phyloP scores from a whole-genome alignment of 164 flowering plant genomes.

The Nymphaea thermarum region DNA sequence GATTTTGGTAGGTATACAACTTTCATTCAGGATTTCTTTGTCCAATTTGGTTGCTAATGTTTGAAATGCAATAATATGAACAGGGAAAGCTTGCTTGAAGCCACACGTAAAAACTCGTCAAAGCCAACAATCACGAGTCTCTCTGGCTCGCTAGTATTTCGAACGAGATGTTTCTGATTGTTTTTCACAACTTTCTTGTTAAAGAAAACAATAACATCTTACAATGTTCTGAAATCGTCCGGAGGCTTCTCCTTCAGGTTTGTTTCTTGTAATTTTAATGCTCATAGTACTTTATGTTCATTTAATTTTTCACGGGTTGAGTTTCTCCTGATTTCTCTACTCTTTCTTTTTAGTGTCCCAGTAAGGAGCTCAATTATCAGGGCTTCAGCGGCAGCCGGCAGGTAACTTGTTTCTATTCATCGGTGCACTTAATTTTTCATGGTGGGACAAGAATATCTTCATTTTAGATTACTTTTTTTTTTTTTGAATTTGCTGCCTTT shows the following conservation, averaged over 20 bases:
- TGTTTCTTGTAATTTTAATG: not conserved
- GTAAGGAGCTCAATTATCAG: slow-evolving; percentile 58
- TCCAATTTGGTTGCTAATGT: too few relatives aligned
- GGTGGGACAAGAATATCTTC: not conserved
- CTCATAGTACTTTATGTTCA: not conserved
- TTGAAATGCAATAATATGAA: not conserved
- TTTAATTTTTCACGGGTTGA: not conserved
- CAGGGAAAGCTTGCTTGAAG: slow-evolving; percentile 91
- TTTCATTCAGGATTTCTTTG: too few relatives aligned
- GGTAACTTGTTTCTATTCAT: slow-evolving; percentile 18
- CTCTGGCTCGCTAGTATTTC: slow-evolving; percentile 82
- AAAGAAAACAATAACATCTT: slow-evolving; percentile 69
- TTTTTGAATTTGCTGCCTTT: slow-evolving; percentile 42
- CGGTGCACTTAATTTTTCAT: not conserved
- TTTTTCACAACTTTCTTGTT: slow-evolving; percentile 82
- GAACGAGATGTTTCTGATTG: slow-evolving; percentile 86
- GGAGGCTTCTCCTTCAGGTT: slow-evolving; percentile 89
- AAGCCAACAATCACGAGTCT: slow-evolving; percentile 32
- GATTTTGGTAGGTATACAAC: too few relatives aligned
- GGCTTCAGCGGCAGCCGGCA: slow-evolving; percentile 98
- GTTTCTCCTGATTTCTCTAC: slow-evolving; percentile 5
- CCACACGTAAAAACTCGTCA: slow-evolving; percentile 42
- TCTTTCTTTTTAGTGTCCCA: slow-evolving; percentile 44
- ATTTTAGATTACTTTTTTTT: not conserved
- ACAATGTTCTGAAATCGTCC: slow-evolving; percentile 76